Evolutionary conservation across 441 rosid species (phyloP).

Genomic region (Geranium incanum): DNA sequence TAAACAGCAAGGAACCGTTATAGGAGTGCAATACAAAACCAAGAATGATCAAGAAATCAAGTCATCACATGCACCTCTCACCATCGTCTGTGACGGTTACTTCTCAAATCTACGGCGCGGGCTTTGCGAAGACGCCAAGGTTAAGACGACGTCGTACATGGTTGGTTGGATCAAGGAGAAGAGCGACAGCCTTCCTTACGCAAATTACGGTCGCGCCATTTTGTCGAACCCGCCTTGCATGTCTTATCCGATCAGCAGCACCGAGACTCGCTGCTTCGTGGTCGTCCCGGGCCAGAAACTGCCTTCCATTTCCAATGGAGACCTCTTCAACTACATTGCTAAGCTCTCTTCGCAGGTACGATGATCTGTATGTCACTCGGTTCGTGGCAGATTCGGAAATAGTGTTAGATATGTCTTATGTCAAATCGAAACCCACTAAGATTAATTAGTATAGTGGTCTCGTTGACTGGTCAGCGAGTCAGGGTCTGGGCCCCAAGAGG

Average conservation of each 20-base stretch:
- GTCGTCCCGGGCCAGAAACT: constrained; percentile 23
- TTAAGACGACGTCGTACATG: constrained; percentile 9
- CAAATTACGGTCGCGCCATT: constrained; percentile 19
- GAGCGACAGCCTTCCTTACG: constrained; percentile 15
- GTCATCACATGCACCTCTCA: constrained; percentile 14
- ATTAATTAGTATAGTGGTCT: too few species aligned
- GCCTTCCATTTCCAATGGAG: constrained; percentile 23
- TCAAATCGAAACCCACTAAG: too few species aligned
- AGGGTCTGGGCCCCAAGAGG: too few species aligned
- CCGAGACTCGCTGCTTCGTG: constrained; percentile 22
- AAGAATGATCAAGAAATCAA: constrained; percentile 14
- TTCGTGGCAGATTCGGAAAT: too few species aligned
- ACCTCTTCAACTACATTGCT: constrained; percentile 18
- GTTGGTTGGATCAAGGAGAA: constrained; percentile 22
- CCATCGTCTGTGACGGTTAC: constrained; percentile 14
- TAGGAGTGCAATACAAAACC: constrained; percentile 22
- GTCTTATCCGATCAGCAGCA: constrained; percentile 20
- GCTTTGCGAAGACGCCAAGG: constrained; percentile 12
- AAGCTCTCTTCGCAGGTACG: constrained; percentile 22
- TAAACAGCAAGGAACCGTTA: background rate
- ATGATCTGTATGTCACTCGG: too few species aligned
- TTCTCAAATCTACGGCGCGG: constrained; percentile 16
- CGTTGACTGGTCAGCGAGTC: too few species aligned
- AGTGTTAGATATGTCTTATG: too few species aligned
- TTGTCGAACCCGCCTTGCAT: constrained; percentile 22